Percentiles rank a stretch among this genome's conserved stretches.
Evolutionary conservation across 2,329 filamentous ascomycete species (phyloP).

Genomic region (Colletotrichum eleusines): DNA sequence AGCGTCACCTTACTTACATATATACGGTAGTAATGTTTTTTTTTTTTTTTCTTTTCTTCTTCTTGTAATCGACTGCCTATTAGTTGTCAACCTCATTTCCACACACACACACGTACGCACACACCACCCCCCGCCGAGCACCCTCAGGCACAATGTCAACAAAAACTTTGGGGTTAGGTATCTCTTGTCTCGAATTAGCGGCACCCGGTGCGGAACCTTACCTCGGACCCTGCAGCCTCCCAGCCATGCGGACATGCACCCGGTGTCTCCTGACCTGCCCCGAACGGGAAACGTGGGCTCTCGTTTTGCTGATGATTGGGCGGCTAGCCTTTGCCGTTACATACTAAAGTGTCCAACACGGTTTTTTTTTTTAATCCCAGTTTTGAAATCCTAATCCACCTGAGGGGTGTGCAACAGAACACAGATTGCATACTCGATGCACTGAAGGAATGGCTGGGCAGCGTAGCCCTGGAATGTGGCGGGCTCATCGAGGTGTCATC

Average conservation of each 20-base stretch:
- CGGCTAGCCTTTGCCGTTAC: neutral
- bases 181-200: conserved; percentile 17
- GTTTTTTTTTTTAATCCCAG: neutral
- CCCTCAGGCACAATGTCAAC: conserved; percentile 7
- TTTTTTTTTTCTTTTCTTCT: too few species aligned
- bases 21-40: too few species aligned
- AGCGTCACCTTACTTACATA: neutral
- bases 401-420: neutral
- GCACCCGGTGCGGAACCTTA: conserved; percentile 16
- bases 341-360: neutral
- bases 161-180: neutral
- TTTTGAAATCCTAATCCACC: neutral
- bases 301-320: conserved; percentile 10
- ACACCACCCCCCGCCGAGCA: neutral
- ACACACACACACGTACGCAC: too few species aligned
- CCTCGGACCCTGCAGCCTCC: conserved; percentile 41
- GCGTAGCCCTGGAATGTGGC: conserved; percentile 29
- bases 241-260: conserved; percentile 25
- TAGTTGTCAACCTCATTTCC: too few species aligned
- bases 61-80: too few species aligned
- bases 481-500: conserved; percentile 8
- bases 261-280: conserved; percentile 37
- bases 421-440: neutral
- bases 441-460: neutral
- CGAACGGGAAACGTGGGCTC: conserved; percentile 29